Base-by-base conservation (phyloP, 306 rosid species). In the Gastrolobium bilobum region DNA sequence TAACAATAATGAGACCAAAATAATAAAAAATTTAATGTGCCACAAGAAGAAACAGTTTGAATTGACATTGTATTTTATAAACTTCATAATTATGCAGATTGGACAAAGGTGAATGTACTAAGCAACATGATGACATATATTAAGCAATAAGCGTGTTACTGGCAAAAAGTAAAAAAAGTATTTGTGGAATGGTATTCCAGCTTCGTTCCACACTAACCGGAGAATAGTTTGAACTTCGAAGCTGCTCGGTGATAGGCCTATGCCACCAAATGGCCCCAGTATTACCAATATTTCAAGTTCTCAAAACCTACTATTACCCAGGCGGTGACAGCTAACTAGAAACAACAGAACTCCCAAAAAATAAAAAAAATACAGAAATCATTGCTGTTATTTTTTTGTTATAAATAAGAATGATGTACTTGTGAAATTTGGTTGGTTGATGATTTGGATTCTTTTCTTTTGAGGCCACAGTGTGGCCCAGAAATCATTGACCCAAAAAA, bases 381-480 rank as follows among this genome's bases (percentile, higher is more conserved):
- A 42, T 48, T 64, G 39, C 7, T 26, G 43, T 68, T 59, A 1
- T 15, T 39, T 31, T 15, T 1, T 4, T 26, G 39, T 58, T 33
- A 38, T 14, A 33, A 48, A 48, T 31, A 9, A 40, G 7, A 64
- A 33, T 64, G 59, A 72, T 11, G 58, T 0, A 31, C 42, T 11
- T 10, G 30, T 66, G 39, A 39, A 6, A 65, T 52, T 80, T 54
- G 67, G 66, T 54, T 61, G 66, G 48, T 51, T 51, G 68, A 71
- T 72, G 68, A 73, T 63, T 64, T 73, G 75, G 80, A 43, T 63
- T 73, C 3, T 46, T 81, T 76, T 44, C 54, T 58, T 77, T 48
- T 73, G 56, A 14, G 60, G 34, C 6, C 60, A 73, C 53, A 44
- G 6, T 34, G 34, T 54, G 84, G 79, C 75, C 84, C 84, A 56